phyloP scores from a whole-genome alignment of 208 protist species.

The Trypanosoma cruzi region DNA sequence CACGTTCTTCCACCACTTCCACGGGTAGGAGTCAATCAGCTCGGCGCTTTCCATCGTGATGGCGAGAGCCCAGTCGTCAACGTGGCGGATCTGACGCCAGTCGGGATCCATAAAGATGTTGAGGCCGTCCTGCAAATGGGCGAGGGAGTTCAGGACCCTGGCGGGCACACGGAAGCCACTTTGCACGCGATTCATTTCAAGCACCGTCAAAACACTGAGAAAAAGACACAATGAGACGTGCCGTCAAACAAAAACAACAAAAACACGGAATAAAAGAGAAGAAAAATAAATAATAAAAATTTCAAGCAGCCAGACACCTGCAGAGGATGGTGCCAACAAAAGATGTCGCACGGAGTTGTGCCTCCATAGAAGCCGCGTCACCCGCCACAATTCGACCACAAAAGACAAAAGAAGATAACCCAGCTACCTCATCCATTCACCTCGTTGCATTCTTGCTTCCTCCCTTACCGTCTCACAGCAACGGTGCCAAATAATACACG shows the following conservation, averaged over 20 bases:
- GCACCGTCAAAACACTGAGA: not conserved
- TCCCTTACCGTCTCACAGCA: conserved; percentile 16
- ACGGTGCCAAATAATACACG: conserved; percentile 42
- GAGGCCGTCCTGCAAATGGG: conserved; percentile 82
- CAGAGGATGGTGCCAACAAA: not conserved
- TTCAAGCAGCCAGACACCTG: not conserved
- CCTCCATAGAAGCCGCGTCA: too few species aligned
- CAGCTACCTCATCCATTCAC: not conserved
- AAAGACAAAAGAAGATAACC: not conserved
- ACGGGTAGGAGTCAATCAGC: conserved; percentile 92
- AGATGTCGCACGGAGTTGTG: not conserved
- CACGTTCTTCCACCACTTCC: conserved; percentile 95
- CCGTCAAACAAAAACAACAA: not conserved
- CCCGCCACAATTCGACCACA: not conserved
- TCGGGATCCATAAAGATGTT: conserved; percentile 76
- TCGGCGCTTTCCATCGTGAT: conserved; percentile 90
- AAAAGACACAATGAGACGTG: not conserved
- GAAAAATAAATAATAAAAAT: conserved; percentile 3
- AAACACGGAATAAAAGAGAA: not conserved
- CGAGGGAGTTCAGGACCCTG: conserved; percentile 58
- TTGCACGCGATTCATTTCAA: conserved; percentile 51
- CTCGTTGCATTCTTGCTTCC: not conserved
- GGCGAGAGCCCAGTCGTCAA: conserved; percentile 89
- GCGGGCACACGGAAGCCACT: conserved; percentile 28
- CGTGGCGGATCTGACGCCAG: conserved; percentile 64